These are phyloP conservation scores for Inga leiocalycina DNA, from an alignment of 306 rosid species.

Conservation along the genomic window DNA sequence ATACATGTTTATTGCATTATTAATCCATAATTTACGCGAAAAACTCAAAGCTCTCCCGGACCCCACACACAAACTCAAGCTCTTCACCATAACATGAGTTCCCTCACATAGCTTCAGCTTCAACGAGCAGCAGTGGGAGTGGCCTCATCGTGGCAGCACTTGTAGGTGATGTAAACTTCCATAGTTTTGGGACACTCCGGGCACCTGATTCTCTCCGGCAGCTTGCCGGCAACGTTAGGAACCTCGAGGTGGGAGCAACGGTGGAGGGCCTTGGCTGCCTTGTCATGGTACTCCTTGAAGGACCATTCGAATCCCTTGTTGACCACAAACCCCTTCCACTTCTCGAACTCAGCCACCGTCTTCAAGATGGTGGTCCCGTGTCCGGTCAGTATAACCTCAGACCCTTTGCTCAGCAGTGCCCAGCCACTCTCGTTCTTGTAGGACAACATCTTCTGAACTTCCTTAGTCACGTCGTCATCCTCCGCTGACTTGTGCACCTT, in stretches of 20 bases:
- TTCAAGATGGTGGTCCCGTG: slow-evolving; percentile 53
- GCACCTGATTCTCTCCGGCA: slow-evolving; percentile 42
- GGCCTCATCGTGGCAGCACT: slow-evolving; percentile 41
- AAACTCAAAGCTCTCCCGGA: neutral
- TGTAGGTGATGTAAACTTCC: slow-evolving; percentile 46
- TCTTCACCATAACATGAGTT: no score
- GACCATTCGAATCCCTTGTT: slow-evolving; percentile 35
- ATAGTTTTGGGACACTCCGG: slow-evolving; percentile 41
- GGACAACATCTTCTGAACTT: slow-evolving; percentile 62
- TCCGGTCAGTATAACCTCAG: slow-evolving; percentile 46
- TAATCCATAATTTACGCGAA: neutral
- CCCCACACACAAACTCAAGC: neutral
- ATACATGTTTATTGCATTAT: neutral
- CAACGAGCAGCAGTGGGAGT: neutral
- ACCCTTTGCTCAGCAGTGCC: slow-evolving; percentile 63
- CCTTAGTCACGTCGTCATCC: slow-evolving; percentile 39
- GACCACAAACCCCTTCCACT: slow-evolving; percentile 54
- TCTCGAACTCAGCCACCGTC: slow-evolving; percentile 62
- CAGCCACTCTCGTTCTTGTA: slow-evolving; percentile 77
- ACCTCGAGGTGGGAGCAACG: slow-evolving; percentile 43
- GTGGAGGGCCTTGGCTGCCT: slow-evolving; percentile 17
- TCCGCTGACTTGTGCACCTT: slow-evolving; percentile 39
- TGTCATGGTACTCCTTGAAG: slow-evolving; percentile 31
- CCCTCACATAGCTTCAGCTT: neutral
- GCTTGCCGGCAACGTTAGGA: slow-evolving; percentile 30